Conservation (phyloP, 495 filamentous ascomycete genomes). For the Hyaloscypha finlandica region DNA sequence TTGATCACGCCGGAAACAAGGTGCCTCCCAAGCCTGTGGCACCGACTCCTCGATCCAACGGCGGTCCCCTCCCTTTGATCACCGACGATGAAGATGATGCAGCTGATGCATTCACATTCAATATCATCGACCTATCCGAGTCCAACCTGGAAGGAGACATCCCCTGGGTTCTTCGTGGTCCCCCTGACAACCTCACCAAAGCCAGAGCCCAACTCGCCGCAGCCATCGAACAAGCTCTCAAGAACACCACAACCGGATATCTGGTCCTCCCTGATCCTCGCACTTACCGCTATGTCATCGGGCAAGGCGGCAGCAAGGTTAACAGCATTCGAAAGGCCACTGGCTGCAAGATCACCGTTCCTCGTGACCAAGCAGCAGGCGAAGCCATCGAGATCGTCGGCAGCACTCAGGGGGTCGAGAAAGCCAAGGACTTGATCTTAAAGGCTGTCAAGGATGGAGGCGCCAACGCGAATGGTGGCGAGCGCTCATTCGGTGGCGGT, state of each 20-base stretch:
- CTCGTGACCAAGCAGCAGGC: conserved; percentile 70
- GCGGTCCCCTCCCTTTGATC: conserved; percentile 75
- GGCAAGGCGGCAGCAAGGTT: conserved; percentile 85
- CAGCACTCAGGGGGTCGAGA: conserved; percentile 75
- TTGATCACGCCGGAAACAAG: conserved; percentile 82
- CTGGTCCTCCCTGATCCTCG: conserved; percentile 86
- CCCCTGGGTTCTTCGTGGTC: conserved; percentile 87
- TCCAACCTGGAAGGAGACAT: conserved; percentile 69
- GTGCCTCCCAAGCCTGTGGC: conserved; percentile 65
- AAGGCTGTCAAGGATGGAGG: conserved; percentile 66
- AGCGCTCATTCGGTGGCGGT: background rate
- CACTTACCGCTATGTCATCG: conserved; percentile 88
- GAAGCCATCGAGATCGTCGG: conserved; percentile 91
- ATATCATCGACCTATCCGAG: conserved; percentile 61
- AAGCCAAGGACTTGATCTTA: conserved; percentile 86
- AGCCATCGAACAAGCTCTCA: conserved; percentile 70
- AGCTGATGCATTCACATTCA: conserved; percentile 75
- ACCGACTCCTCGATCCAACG: conserved; percentile 48
- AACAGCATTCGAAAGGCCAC: conserved; percentile 90
- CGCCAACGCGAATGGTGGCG: conserved; percentile 14
- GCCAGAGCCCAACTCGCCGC: conserved; percentile 71
- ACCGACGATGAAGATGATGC: conserved; percentile 72
- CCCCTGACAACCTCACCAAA: conserved; percentile 71
- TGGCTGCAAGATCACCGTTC: conserved; percentile 88
- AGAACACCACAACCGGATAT: conserved; percentile 77